A percentile compares a stretch with the other conserved stretches of the same genome.
These are phyloP conservation scores for Verticillium nonalfalfae DNA, from an alignment of 2,329 filamentous ascomycete genomes.

Conservation along the genomic window DNA sequence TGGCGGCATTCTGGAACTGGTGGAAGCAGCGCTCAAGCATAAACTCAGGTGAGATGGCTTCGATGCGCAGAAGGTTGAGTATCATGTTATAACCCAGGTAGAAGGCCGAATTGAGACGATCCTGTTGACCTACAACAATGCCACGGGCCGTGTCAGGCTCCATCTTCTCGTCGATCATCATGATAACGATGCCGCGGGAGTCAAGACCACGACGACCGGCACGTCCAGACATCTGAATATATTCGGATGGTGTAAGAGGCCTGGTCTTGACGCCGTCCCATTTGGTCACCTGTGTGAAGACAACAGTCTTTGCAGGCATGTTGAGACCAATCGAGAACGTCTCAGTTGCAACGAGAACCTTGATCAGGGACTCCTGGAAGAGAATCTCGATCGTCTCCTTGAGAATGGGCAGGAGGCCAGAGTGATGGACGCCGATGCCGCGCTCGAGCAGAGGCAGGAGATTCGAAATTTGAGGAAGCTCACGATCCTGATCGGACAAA, in stretches of 20 bases:
- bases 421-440: slow-evolving; percentile 96
- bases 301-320: slow-evolving; percentile 98
- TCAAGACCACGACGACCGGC: slow-evolving; percentile 95
- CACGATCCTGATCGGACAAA: slow-evolving; percentile 84
- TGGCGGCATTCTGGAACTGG: slow-evolving; percentile 94
- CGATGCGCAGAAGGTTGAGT: slow-evolving; percentile 91
- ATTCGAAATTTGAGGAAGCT: slow-evolving; percentile 83
- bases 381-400: slow-evolving; percentile 99
- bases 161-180: slow-evolving; percentile 98
- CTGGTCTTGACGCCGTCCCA: slow-evolving; percentile 79
- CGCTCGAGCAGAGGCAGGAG: slow-evolving; percentile 82
- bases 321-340: slow-evolving; percentile 98
- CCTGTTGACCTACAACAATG: slow-evolving; percentile 94
- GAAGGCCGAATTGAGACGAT: slow-evolving; percentile 95
- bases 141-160: slow-evolving; percentile 90
- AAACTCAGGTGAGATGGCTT: slow-evolving; percentile 96
- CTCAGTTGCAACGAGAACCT: slow-evolving; percentile 95
- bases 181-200: slow-evolving; percentile 96
- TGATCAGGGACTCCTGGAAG: slow-evolving; percentile 96
- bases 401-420: slow-evolving; percentile 85
- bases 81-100: slow-evolving; percentile 99
- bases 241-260: slow-evolving; percentile 90
- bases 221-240: slow-evolving; percentile 97
- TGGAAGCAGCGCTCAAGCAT: slow-evolving; percentile 99
- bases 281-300: slow-evolving; percentile 96